Evolutionary conservation across 2,329 filamentous ascomycete species (phyloP).

Genomic region (Coleophoma cylindrospora): DNA sequence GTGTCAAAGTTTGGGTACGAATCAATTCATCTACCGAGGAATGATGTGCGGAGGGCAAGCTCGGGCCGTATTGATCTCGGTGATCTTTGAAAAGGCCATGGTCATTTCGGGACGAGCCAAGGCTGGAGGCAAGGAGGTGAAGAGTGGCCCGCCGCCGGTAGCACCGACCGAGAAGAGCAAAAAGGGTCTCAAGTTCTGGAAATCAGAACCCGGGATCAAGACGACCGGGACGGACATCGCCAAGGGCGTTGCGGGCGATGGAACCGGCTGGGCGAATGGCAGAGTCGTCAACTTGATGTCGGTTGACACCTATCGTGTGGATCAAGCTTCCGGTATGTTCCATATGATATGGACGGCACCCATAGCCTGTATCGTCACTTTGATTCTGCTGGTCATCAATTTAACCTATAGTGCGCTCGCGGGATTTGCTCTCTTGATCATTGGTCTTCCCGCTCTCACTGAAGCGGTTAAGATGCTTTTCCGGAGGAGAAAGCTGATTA

Average conservation of each 20-base stretch:
- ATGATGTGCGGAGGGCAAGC: conserved; percentile 84
- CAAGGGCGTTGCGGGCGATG: conserved; percentile 57
- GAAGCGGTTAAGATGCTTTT: conserved; percentile 71
- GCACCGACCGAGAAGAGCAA: conserved; percentile 37
- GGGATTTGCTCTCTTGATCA: conserved; percentile 75
- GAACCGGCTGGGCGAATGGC: conserved; percentile 82
- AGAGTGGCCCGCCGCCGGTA: conserved; percentile 26
- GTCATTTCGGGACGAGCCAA: conserved; percentile 78
- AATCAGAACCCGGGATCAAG: conserved; percentile 32
- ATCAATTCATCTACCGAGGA: conserved; percentile 85
- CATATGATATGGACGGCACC: conserved; percentile 86
- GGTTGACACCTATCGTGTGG: conserved; percentile 85
- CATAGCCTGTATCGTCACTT: conserved; percentile 67
- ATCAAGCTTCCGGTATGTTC: conserved; percentile 79
- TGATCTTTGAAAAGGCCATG: conserved; percentile 89
- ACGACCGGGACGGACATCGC: conserved; percentile 26
- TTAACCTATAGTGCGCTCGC: conserved; percentile 81
- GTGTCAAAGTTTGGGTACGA: conserved; percentile 69
- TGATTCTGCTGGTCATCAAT: conserved; percentile 81
- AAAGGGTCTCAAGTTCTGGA: conserved; percentile 28
- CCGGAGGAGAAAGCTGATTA: conserved; percentile 66
- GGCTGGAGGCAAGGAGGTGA: conserved; percentile 60
- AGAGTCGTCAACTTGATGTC: conserved; percentile 89
- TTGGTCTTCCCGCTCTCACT: conserved; percentile 73
- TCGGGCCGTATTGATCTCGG: conserved; percentile 71